Conservation (phyloP, 2,329 filamentous ascomycete species). For the Penicillium capsulatum region DNA sequence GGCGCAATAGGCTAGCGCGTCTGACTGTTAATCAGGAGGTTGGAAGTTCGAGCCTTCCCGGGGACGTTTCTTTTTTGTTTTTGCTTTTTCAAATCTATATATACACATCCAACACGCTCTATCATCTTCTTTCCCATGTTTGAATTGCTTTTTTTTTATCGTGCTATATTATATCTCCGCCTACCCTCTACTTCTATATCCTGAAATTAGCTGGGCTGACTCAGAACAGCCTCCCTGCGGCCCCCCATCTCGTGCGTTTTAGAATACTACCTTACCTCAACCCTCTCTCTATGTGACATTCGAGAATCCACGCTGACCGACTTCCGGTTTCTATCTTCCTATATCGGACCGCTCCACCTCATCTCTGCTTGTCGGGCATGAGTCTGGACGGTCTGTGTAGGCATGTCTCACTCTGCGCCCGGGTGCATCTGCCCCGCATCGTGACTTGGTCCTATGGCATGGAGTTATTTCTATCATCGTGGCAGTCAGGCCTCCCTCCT, state of each 20-base stretch:
- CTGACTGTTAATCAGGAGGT: slow-evolving; percentile 32
- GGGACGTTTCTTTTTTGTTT: slow-evolving; percentile 30
- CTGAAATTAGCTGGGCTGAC: background rate
- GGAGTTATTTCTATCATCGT: slow-evolving; percentile 1
- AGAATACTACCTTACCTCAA: slow-evolving; percentile 14
- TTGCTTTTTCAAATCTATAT: too few species aligned
- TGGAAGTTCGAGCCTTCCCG: slow-evolving; percentile 43
- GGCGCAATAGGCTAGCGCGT: slow-evolving; percentile 29
- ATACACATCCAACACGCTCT: too few species aligned
- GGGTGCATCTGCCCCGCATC: slow-evolving; percentile 8
- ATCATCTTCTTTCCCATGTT: too few species aligned
- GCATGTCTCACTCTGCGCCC: slow-evolving; percentile 18
- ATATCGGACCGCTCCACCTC: too few species aligned
- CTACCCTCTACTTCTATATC: slow-evolving; percentile 1
- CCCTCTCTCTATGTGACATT: slow-evolving; percentile 2
- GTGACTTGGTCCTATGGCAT: slow-evolving; percentile 1
- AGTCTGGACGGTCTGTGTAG: slow-evolving; percentile 3
- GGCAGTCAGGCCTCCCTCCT: background rate
- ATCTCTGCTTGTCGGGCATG: slow-evolving; percentile 1
- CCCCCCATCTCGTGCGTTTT: background rate
- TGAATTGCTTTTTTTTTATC: too few species aligned
- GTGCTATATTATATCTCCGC: too few species aligned
- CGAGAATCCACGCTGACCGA: background rate
- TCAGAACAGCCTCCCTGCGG: slow-evolving; percentile 1
- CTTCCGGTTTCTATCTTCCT: background rate